Conservation (phyloP, 2,329 filamentous ascomycete genomes). For the Gaeumannomyces tritici region DNA sequence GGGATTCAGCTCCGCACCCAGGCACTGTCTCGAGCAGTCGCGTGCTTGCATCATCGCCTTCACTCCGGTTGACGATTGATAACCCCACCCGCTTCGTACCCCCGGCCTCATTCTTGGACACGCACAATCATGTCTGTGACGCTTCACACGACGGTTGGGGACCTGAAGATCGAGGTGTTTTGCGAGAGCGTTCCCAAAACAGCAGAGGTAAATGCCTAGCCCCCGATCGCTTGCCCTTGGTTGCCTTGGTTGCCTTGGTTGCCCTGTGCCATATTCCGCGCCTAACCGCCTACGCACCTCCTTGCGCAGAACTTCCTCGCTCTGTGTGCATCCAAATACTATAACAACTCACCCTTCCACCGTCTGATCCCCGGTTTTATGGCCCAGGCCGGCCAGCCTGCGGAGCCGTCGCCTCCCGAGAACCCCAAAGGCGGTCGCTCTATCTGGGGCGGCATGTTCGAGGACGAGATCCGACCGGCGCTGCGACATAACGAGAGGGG, state of each 20-base stretch:
- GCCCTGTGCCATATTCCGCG: neutral
- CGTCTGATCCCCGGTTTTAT: constrained; percentile 75
- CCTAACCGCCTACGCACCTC: neutral
- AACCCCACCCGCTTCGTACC: neutral
- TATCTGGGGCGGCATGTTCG: constrained; percentile 66
- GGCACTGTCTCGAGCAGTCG: neutral
- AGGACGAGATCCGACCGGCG: constrained; percentile 69
- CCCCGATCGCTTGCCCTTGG: neutral
- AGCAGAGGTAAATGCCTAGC: constrained; percentile 58
- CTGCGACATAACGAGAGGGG: constrained; percentile 60
- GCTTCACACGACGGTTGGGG: constrained; percentile 79
- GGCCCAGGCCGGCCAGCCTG: constrained; percentile 63
- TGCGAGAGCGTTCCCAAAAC: constrained; percentile 92
- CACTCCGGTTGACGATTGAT: neutral
- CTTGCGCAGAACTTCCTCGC: constrained; percentile 71
- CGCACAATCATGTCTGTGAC: constrained; percentile 49
- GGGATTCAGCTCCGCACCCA: neutral
- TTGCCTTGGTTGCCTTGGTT: neutral
- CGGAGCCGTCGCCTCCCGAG: constrained; percentile 37
- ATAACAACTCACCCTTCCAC: constrained; percentile 68
- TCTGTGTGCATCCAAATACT: constrained; percentile 71
- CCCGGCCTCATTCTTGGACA: neutral
- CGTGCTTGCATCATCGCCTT: too few species aligned
- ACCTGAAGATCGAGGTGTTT: constrained; percentile 93
- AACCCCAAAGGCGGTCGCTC: constrained; percentile 61